These are phyloP conservation scores for Tripterygium wilfordii DNA, from an alignment of 177 flowering plant genomes.

Conservation along the genomic window DNA sequence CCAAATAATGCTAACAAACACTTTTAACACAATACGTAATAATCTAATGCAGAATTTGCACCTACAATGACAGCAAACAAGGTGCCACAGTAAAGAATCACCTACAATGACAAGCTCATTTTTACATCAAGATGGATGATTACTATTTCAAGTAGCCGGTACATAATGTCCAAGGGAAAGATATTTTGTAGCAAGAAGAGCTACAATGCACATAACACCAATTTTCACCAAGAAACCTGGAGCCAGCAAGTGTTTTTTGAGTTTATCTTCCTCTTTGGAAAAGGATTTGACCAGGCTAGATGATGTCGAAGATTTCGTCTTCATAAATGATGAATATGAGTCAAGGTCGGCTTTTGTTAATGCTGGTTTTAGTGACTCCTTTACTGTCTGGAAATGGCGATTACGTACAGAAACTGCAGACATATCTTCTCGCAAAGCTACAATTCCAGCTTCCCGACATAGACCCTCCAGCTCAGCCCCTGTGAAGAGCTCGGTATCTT, in stretches of 20 bases:
- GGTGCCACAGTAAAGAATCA: too few relatives aligned
- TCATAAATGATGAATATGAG: slow-evolving; percentile 49
- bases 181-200: slow-evolving; percentile 18
- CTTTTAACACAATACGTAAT: too few relatives aligned
- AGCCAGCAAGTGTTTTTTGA: slow-evolving; percentile 8
- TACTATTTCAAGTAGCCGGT: slow-evolving; percentile 19
- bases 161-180: slow-evolving; percentile 8
- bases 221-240: slow-evolving; percentile 5
- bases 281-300: slow-evolving; percentile 8
- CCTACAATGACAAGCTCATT: too few relatives aligned
- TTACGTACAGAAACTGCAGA: slow-evolving; percentile 48
- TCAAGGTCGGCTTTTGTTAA: slow-evolving; percentile 48
- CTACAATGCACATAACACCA: slow-evolving; percentile 14
- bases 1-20: too few relatives aligned
- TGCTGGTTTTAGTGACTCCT: slow-evolving; percentile 50
- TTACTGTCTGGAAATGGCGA: slow-evolving; percentile 63
- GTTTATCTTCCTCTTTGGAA: slow-evolving; percentile 5
- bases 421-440: slow-evolving; percentile 80
- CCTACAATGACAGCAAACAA: too few relatives aligned
- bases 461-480: slow-evolving; percentile 89
- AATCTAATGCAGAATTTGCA: too few relatives aligned
- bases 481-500: slow-evolving; percentile 76
- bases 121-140: too few relatives aligned
- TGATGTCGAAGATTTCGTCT: slow-evolving; percentile 21
- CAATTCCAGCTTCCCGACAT: slow-evolving; percentile 82